Evolutionary conservation across 164 flowering plant genomes (phyloP).

Genomic region (Warburgia ugandensis): DNA sequence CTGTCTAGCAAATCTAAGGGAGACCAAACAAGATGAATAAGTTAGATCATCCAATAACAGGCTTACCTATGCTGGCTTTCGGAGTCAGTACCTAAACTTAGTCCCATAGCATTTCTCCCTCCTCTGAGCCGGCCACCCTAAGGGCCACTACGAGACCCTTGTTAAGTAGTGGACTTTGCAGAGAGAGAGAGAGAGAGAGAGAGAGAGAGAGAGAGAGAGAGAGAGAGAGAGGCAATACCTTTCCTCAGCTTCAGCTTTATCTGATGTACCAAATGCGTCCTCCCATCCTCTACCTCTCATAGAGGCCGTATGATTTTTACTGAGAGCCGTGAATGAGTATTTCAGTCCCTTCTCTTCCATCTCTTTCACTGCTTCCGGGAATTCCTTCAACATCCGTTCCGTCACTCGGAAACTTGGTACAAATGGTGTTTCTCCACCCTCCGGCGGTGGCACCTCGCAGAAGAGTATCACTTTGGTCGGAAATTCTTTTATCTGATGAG

Average conservation of each 20-base stretch:
- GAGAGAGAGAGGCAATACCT: too few relatives aligned
- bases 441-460: conserved; percentile 57
- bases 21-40: too few relatives aligned
- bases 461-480: conserved; percentile 43
- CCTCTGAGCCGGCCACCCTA: too few relatives aligned
- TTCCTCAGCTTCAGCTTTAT: conserved; percentile 39
- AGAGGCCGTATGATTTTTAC: conserved; percentile 36
- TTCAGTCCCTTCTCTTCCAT: conserved; percentile 41
- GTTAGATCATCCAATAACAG: too few relatives aligned
- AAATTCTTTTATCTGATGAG: conserved; percentile 37
- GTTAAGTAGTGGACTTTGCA: too few relatives aligned
- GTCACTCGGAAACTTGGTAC: conserved; percentile 54
- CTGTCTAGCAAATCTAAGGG: too few relatives aligned
- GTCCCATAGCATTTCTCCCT: too few relatives aligned
- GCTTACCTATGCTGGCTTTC: too few relatives aligned
- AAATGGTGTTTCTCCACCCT: conserved; percentile 58
- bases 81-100: too few relatives aligned
- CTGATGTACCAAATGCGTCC: conserved; percentile 49
- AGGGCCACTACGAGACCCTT: too few relatives aligned
- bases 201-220: too few relatives aligned
- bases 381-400: conserved; percentile 46
- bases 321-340: conserved; percentile 43
- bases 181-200: too few relatives aligned
- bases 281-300: conserved; percentile 70
- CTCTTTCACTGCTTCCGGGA: conserved; percentile 48